Base-by-base conservation (phyloP, 106 monocot species). In the Dendrobium catenatum region DNA sequence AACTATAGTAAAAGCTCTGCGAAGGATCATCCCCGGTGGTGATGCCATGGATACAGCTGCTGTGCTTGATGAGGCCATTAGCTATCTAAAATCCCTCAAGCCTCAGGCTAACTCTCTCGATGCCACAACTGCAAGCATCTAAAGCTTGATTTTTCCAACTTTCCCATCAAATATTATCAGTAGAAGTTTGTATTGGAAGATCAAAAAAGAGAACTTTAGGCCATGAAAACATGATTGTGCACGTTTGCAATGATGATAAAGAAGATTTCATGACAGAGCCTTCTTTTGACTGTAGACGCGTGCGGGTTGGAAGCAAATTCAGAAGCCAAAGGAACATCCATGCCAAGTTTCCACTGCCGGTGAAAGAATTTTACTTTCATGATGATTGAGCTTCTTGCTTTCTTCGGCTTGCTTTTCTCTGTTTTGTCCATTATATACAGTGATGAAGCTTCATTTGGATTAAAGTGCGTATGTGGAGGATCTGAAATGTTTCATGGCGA, bases 31-130 rank as follows among this genome's bases (percentile, higher is more conserved):
- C 41, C 95, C 95, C 5, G 89, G 88, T 0, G 90, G 83, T 5
- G 86, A 84, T 42, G 87, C 87, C 24, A 92, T 90, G 83, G 92
- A 89, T 47, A 82, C 92, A 0, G 70, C 81, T 22, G 76, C 86
- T 1, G 68, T 95, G 68, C 86, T 95, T 7, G 95, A 95, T 42
- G 92, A 90, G 51, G 95, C 95, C 42, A 92, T 95, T 20, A 46
- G 46, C 43, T 91, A 95, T 80, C 81, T 95, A 66, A 90, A 83
- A n/a, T 89, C 85, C 16, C 89, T 95, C 9, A 86, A 83, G 84
- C 75, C 88, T 26, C 88, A 88, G 44, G 83, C 85, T 29, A 90
- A 83, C 75, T 5, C 83, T 48, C 73, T 90, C 56, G 80, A 82
- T 24, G 80, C 51, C 76, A n/a, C 48, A 42, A 22, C 18, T 20